Evolutionary conservation across 2,329 filamentous ascomycete species (phyloP), one percentile per base, ranked within the genome.

Genomic region (Hypoxylon sp.): DNA sequence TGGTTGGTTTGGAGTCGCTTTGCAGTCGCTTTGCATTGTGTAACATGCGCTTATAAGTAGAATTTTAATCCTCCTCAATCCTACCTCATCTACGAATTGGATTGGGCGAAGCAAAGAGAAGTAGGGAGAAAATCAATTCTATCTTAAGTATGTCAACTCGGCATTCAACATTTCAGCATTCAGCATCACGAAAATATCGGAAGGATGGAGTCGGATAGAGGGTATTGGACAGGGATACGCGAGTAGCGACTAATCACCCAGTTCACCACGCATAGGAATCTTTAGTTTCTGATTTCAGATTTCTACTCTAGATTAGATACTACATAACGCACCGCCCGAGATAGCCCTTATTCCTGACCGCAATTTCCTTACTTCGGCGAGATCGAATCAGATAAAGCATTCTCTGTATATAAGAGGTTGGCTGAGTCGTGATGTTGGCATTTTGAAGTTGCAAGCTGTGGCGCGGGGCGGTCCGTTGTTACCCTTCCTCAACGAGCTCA

Each of bases 21-120:
- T 61, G 68, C 68, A 63, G 65, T 71, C 39, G 63, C 65, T 63
- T 52, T 61, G 68, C 68, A 64, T 71, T 64, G 65, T 71, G 65
- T 71, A 71, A 68, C 68, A 56, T 57, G 59, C 56, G 62, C 37
- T 53, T 31, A 63, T 60, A 39, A 58, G 47, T 46, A 68, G 59
- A 60, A 63, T 54, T 42, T 58, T 14, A 60, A 60, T 65, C 68
- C 62, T 70, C 42, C 52, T 58, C 19, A 51, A 66, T 66, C 53
- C 52, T 53, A 52, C 63, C 57, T 65, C n/a, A 56, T 46, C 63
- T 57, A 60, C 65, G 26, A 55, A 58, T 57, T 53, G 17, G 35
- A 48, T 48, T 33, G 42, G 19, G 37, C 50, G 58, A 44, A 48
- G 37, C 35, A 26, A 60, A 31, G 33, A 51, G 50, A 57, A 50